Base-by-base conservation (phyloP, 176 grass and related monocot species). In the Carex scoparia region DNA sequence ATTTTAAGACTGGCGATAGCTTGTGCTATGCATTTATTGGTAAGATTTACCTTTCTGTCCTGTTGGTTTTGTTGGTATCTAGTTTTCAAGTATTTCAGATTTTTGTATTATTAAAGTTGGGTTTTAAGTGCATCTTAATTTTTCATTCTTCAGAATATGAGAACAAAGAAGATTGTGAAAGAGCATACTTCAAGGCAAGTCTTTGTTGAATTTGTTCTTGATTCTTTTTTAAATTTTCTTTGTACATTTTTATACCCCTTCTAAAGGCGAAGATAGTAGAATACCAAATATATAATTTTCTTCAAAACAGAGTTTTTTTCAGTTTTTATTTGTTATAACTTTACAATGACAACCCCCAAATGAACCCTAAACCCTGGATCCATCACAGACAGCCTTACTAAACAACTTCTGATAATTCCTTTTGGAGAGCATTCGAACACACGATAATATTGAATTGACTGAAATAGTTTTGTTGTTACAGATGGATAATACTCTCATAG, bases 401-500 rank as follows among this genome's bases (percentile, higher is more conserved):
- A 83, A 59, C 28, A 78, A 57, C 37, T 89, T 10, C 42, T 23
- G 49, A 9, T 84, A 16, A 11, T 35, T 84, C 51, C 56, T 84
- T 84, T 15, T 70, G 72, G 19, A 38, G n/a, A 6, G 27, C 33
- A 86, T 65, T 58, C 81, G 44, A 78, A 10, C 65, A 84, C 81
- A 16, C 77, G 12, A 46, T 38, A 61, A 27, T 31, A 71, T 65
- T 78, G 74, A 27, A 12, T 78, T 57, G 10, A 78, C 13, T 78
- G 27, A 33, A 32, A 56, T 27, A 32, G 23, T 32, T 78, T 44
- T 88, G 18, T 32, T 91, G 30, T 53, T 91, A 82, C 86, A 98
- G 93, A 98, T 98, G 96, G 93, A 98, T 31, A 98, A 98, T 85
- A 93, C 91, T 85, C 81, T 98, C 57, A 95, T 98, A 88, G 96